Conservation (phyloP, 2,329 filamentous ascomycete species). For the Xylaria sp. region DNA sequence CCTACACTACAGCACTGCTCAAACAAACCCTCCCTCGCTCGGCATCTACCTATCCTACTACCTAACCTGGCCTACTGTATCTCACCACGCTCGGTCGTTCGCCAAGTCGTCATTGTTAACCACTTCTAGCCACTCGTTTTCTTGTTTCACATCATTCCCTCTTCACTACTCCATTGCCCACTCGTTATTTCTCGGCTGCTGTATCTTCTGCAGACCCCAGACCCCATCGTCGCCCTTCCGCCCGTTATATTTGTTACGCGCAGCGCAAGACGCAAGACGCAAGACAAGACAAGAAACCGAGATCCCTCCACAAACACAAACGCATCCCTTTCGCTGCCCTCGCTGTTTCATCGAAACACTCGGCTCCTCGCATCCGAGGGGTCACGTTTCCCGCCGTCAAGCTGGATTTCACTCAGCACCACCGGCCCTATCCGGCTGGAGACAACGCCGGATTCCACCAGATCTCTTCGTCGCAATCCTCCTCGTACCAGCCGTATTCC, state of each 20-base stretch:
- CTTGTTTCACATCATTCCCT: constrained; percentile 23
- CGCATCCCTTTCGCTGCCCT: constrained; percentile 13
- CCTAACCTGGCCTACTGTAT: neutral
- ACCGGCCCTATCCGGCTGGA: constrained; percentile 42
- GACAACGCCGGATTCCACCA: constrained; percentile 46
- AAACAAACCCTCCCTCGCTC: constrained; percentile 20
- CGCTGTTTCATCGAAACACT: constrained; percentile 15
- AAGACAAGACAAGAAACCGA: neutral
- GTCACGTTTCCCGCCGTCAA: constrained; percentile 41
- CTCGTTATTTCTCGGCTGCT: constrained; percentile 9
- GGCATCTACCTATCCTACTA: constrained; percentile 11
- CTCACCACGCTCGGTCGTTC: constrained; percentile 33
- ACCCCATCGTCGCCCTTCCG: neutral
- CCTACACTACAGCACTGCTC: neutral
- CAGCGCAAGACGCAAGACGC: neutral
- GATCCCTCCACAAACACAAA: neutral
- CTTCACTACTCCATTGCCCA: constrained; percentile 4
- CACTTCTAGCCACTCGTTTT: constrained; percentile 32
- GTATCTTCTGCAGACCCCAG: too few species aligned
- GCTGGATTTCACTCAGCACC: constrained; percentile 47
- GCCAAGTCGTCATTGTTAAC: constrained; percentile 29
- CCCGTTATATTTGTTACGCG: neutral
- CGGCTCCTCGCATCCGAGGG: constrained; percentile 46
- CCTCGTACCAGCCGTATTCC: constrained; percentile 33
- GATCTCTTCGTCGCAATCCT: constrained; percentile 40